Base-by-base conservation (phyloP, 2,329 filamentous ascomycete species). In the Rhynchosporium secalis region DNA sequence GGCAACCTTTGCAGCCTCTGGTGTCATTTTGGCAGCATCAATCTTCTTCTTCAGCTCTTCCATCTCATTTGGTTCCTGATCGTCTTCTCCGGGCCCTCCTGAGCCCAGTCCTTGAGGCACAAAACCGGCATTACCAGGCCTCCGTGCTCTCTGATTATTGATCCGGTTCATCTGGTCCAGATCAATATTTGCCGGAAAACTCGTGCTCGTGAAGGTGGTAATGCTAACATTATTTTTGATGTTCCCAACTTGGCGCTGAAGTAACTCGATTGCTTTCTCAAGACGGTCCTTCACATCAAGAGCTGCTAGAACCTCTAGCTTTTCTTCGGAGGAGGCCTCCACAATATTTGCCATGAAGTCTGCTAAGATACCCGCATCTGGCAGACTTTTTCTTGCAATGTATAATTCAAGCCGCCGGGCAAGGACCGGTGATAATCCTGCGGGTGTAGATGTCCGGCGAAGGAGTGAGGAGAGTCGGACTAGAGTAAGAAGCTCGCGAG, bases 301-400 rank as follows among this genome's bases (percentile, higher is more conserved):
- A 0, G 92, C 87, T n/a, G 91, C 86, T 41, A 99, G 80, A 15
- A 99, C 85, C 61, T 90, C 86, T 59, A 99, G 81, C 76, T 96
- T 97, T 73, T 99, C 95, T 75, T 96, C 92, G 66, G 96, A 90
- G 9, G 86, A 89, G 56, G 90, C 88, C 66, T 96, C 92, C 2
- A 96, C 85, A 29, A 98, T 84, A 73, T 96, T 96, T 45, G 92
- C 89, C 92, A 99, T 97, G 74, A 98, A 98, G 75, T 99, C 95
- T 6, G 95, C 94, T 9, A 99, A 81, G 8, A 86, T 79, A 2
- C 94, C 94, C 1, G 93, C 93, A 69, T 98, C 92, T 47, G 85
- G 81, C 56, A 95, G 75, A 63, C 92, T 87, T 73, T 95, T 96
- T 74, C 89, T 87, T 38, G 87, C 83, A 66, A 99, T 96, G 75